These are phyloP conservation scores for Yarrowia alimentaria DNA, from an alignment of 805 yeast genomes.

Conservation along the genomic window DNA sequence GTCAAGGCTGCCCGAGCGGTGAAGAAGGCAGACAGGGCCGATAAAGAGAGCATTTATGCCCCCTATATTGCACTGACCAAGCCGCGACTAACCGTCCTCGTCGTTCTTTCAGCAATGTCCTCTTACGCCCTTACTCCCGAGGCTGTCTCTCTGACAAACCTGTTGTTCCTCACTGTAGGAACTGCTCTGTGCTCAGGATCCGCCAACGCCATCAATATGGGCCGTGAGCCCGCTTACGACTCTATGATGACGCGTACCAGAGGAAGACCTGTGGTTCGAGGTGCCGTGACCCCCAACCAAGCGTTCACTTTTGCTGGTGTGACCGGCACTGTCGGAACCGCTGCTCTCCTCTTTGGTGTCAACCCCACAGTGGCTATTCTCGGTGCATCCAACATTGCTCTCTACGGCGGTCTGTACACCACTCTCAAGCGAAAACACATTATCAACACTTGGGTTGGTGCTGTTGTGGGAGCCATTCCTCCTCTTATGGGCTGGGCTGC, in stretches of 20 bases:
- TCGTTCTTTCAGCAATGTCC: slow-evolving; percentile 87
- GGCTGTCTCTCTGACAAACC: slow-evolving; percentile 67
- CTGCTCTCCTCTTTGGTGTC: slow-evolving; percentile 72
- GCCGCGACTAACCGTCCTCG: slow-evolving; percentile 82
- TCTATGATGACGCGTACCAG: slow-evolving; percentile 83
- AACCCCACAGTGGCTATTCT: slow-evolving; percentile 78
- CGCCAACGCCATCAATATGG: slow-evolving; percentile 97
- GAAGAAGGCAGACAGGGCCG: slow-evolving; percentile 10
- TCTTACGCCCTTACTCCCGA: slow-evolving; percentile 90
- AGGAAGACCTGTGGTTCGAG: slow-evolving; percentile 86
- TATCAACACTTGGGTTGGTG: slow-evolving; percentile 97
- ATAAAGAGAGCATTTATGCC: neutral
- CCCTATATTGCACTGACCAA: slow-evolving; percentile 76
- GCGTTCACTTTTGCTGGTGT: slow-evolving; percentile 78
- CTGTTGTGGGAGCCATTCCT: slow-evolving; percentile 97
- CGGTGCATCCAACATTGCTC: slow-evolving; percentile 75
- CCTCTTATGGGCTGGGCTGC: slow-evolving; percentile 99
- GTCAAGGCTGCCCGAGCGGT: slow-evolving; percentile 13
- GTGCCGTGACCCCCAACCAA: slow-evolving; percentile 67
- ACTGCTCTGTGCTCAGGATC: slow-evolving; percentile 87
- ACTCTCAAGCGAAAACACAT: slow-evolving; percentile 82
- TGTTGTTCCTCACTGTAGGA: slow-evolving; percentile 74
- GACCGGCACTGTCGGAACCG: slow-evolving; percentile 69
- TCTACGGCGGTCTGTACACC: slow-evolving; percentile 90
- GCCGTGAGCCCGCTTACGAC: slow-evolving; percentile 89